Percentiles rank a stretch among this genome's conserved stretches.
phyloP scores from a whole-genome alignment of 2,329 filamentous ascomycete genomes.

The Colletotrichum sansevieriae region DNA sequence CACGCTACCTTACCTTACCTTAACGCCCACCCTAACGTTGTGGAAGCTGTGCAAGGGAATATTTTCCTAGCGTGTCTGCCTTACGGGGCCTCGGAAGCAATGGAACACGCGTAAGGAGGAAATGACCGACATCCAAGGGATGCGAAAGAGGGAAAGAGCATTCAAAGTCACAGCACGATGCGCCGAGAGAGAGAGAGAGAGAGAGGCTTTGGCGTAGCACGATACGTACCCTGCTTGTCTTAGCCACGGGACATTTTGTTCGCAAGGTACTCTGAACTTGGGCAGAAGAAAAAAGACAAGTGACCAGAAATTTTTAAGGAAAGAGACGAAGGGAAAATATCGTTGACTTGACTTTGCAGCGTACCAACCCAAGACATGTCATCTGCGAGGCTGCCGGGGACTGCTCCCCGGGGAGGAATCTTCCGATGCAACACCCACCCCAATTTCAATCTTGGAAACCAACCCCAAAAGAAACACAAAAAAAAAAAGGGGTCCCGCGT shows the following conservation, averaged over 20 bases:
- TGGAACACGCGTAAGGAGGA: constrained; percentile 22
- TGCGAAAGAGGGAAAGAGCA: constrained; percentile 16
- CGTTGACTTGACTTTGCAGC: constrained; percentile 4
- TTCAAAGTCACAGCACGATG: constrained; percentile 1
- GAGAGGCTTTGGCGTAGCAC: neutral
- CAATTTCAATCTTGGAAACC: neutral
- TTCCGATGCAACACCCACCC: neutral
- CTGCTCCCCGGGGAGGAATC: neutral
- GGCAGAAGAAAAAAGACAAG: neutral
- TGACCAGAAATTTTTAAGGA: neutral
- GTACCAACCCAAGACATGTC: too few relatives aligned
- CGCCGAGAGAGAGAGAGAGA: constrained; percentile 5
- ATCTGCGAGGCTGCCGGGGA: neutral
- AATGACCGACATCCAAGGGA: constrained; percentile 16
- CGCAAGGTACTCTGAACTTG: constrained; percentile 18
- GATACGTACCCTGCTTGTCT: constrained; percentile 12
- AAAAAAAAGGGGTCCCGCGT: neutral
- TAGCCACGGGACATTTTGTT: constrained; percentile 9
- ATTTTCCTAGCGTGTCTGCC: constrained; percentile 28
- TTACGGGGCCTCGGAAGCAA: constrained; percentile 13
- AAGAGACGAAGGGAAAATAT: neutral
- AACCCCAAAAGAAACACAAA: neutral
- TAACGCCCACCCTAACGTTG: neutral
- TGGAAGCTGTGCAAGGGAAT: constrained; percentile 9
- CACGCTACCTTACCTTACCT: neutral